A percentile compares a stretch with the other conserved stretches of the same genome.
phyloP scores from a whole-genome alignment of 2,329 filamentous ascomycete species.

The Lizonia empirigonia region DNA sequence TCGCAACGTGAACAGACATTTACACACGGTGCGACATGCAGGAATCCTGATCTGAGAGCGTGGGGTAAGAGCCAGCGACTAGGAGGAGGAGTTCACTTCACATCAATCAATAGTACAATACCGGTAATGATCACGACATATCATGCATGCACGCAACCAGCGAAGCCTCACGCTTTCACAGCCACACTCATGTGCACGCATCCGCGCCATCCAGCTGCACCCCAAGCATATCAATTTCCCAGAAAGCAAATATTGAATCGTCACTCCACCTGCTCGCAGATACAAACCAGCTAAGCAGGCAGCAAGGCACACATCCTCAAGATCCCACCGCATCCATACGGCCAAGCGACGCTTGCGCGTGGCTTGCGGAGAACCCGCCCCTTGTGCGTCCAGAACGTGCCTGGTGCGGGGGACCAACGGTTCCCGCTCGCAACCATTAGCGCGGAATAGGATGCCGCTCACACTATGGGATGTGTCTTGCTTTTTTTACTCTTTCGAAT shows the following conservation, averaged over 20 bases:
- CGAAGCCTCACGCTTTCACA: slow-evolving; percentile 4
- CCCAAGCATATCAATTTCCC: background rate
- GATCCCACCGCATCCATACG: background rate
- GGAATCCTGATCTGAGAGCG: background rate
- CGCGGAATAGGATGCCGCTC: slow-evolving; percentile 3
- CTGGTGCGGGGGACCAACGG: slow-evolving; percentile 14
- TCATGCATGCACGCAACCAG: slow-evolving; percentile 3
- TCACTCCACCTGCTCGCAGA: background rate
- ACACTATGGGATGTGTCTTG: background rate
- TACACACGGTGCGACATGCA: background rate
- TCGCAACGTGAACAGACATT: background rate
- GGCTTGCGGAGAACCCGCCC: slow-evolving; percentile 20
- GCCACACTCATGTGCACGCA: background rate
- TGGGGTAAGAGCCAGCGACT: slow-evolving; percentile 1
- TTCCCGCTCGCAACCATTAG: slow-evolving; percentile 9
- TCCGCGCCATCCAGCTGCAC: background rate
- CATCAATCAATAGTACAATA: slow-evolving; percentile 4
- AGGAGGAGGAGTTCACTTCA: background rate
- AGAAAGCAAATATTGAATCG: background rate
- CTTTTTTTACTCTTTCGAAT: background rate
- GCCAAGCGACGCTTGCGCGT: slow-evolving; percentile 14
- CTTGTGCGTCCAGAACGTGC: slow-evolving; percentile 15
- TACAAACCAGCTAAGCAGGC: slow-evolving; percentile 5
- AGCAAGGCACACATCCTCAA: slow-evolving; percentile 6
- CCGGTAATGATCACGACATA: slow-evolving; percentile 10